These are phyloP conservation scores for Amaranthus tricolor DNA, from an alignment of 179 eudicot genomes.

Conservation along the genomic window DNA sequence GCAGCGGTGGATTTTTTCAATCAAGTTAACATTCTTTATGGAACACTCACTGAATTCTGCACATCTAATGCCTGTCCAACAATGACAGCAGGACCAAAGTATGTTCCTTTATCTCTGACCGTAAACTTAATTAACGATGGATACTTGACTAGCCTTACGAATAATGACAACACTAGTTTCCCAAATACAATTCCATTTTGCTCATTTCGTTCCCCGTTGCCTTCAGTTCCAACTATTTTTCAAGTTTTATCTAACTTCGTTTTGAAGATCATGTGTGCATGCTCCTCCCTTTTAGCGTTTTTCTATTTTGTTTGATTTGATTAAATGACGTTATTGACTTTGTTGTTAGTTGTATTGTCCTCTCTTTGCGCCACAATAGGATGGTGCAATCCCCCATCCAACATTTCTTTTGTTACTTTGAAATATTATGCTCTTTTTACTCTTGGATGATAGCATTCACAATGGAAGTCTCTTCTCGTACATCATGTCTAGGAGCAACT, in stretches of 20 bases:
- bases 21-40: constrained; percentile 66
- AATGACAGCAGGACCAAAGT: constrained; percentile 72
- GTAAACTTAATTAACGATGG: not conserved
- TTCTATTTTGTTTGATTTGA: not conserved
- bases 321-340: not conserved
- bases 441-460: not conserved
- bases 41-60: constrained; percentile 69
- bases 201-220: not conserved
- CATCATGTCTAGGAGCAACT: too few relatives aligned
- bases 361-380: not conserved
- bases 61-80: constrained; percentile 51
- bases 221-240: too few relatives aligned
- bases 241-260: not conserved
- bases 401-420: not conserved
- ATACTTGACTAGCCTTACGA: not conserved
- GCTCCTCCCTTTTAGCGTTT: not conserved
- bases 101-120: constrained; percentile 26
- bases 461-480: not conserved
- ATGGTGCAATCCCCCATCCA: not conserved
- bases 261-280: constrained; percentile 1
- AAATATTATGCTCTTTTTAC: not conserved
- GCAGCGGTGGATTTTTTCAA: constrained; percentile 73
- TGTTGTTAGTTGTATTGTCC: not conserved
- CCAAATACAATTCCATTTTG: not conserved
- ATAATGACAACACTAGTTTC: not conserved